Base-by-base conservation (phyloP, 1,284 basidiomycete species). In the Porogramme epimiltina region DNA sequence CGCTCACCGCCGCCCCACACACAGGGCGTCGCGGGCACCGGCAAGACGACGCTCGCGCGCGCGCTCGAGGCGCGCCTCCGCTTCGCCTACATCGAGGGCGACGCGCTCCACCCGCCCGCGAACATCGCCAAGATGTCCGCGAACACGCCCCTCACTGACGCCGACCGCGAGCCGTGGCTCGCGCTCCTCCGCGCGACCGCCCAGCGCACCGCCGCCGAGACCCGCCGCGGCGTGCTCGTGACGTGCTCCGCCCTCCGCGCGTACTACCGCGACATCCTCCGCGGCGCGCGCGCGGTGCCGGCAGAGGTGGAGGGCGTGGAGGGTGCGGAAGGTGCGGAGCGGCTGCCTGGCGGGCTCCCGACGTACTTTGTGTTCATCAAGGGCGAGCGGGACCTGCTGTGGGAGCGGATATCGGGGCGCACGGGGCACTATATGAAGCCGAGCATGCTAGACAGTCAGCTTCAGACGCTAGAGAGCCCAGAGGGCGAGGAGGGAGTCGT, bases 101-200 rank as follows among this genome's bases (percentile, higher is more conserved):
- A 98, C 68, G 87, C 91, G 55, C 77, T 98, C 33, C 95, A 98
- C 66, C 91, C 95, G 0, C 64, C 76, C 13, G 68, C 79, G 5
- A 97, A 97, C 69, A 82, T 97, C 41, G 87, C 80, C 26, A 98
- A 98, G 78, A 98, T 98, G 95, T 78, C 85, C 1, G 64, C 70
- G 0, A 93, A 93, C 0, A 73, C 76, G n/a, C 88, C 94, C 0
- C 73, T 98, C 52, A 86, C 77, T 1, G 95, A 98, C 65, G 79
- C 72, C 4, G 93, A 98, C 67, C 84, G 95, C 19, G 77, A 84
- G 54, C 94, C 95, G 0, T 98, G 95, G 95, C 78, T 98, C 6
- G 77, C 79, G 46, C 68, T 77, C 34, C 87, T 97, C 49, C 84
- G 93, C 26, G 70, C 69, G 8, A 86, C 79, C 0, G 93, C 87